Conservation (phyloP, 192 early-diverging fungal genomes). For the Mortierella claussenii region DNA sequence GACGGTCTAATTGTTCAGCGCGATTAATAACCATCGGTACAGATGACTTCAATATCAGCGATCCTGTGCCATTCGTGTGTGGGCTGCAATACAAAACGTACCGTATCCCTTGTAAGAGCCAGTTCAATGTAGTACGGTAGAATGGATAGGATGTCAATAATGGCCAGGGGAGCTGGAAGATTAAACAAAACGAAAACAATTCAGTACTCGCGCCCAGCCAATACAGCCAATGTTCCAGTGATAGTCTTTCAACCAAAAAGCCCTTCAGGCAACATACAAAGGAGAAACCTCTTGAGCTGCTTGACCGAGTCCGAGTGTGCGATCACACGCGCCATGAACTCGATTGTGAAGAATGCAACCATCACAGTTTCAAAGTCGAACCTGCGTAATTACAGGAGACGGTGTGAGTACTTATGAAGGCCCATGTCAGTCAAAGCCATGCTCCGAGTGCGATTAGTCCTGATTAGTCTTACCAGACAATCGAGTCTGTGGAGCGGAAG, state of each 20-base stretch:
- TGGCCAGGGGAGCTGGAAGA: conserved; percentile 64
- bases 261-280: conserved; percentile 62
- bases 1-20: too few relatives aligned
- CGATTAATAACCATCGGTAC: too few relatives aligned
- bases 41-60: too few relatives aligned
- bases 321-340: conserved; percentile 74
- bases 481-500: conserved; percentile 66
- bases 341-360: conserved; percentile 79
- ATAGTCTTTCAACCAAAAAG: too few relatives aligned
- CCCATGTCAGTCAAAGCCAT: too few relatives aligned
- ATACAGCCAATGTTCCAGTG: too few relatives aligned
- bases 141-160: conserved; percentile 82
- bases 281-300: conserved; percentile 65
- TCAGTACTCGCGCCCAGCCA: too few relatives aligned
- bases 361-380: conserved; percentile 75
- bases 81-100: conserved; percentile 28
- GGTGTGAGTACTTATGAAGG: too few relatives aligned
- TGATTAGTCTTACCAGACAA: conserved; percentile 57
- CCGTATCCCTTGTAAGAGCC: conserved; percentile 69
- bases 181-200: background rate
- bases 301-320: conserved; percentile 77
- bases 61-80: too few relatives aligned
- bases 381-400: too few relatives aligned
- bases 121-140: conserved; percentile 85
- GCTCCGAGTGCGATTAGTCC: too few relatives aligned